Conservation (phyloP, 192 early-diverging fungal species). For the Funneliformis geosporum region DNA sequence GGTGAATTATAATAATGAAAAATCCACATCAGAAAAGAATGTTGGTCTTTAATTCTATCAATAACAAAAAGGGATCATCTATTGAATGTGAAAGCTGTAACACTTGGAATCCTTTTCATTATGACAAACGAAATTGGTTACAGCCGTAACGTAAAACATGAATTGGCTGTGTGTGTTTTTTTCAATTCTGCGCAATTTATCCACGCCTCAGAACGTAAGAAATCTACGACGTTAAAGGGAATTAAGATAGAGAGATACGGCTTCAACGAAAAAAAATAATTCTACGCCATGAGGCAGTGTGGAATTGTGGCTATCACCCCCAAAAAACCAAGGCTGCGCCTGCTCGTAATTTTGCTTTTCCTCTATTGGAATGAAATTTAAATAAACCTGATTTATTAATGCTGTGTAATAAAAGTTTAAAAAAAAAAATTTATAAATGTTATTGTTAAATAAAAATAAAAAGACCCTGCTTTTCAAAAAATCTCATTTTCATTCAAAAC, state of each 20-base stretch:
- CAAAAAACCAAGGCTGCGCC: background rate
- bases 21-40: background rate
- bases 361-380: background rate
- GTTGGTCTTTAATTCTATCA: background rate
- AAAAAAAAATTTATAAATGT: background rate
- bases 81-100: too few relatives aligned
- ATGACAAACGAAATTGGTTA: background rate
- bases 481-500: background rate
- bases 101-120: too few relatives aligned
- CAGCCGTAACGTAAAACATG: background rate
- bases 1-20: background rate
- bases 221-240: too few relatives aligned
- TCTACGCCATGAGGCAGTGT: background rate
- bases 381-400: background rate
- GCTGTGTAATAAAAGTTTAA: background rate
- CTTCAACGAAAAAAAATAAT: too few relatives aligned
- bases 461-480: too few relatives aligned
- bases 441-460: too few relatives aligned
- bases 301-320: background rate
- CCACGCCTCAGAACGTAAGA: background rate
- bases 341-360: background rate
- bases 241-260: too few relatives aligned
- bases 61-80: too few relatives aligned
- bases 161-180: background rate
- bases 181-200: background rate